phyloP scores from a whole-genome alignment of 106 monocot genomes.

The Dendrobium chrysotoxum region DNA sequence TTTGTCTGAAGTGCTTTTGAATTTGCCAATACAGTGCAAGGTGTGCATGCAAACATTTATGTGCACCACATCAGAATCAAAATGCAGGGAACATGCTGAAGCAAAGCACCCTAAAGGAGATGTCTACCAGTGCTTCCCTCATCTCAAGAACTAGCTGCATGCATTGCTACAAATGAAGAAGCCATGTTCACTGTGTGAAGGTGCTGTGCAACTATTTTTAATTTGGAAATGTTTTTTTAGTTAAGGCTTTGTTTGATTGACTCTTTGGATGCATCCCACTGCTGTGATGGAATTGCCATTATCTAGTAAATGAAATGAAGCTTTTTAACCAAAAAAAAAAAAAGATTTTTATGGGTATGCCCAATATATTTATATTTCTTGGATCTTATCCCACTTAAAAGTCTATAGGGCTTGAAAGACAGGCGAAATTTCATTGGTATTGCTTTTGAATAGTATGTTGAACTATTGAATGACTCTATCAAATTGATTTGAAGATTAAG shows the following conservation, averaged over 20 bases:
- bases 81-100: constrained; percentile 88
- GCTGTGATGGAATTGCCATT: background rate
- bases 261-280: background rate
- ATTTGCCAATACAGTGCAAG: constrained; percentile 52
- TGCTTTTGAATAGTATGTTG: too few relatives aligned
- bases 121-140: constrained; percentile 65
- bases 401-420: too few relatives aligned
- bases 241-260: background rate
- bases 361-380: too few relatives aligned
- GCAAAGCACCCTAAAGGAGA: constrained; percentile 77
- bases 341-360: too few relatives aligned
- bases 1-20: background rate
- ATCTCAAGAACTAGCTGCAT: constrained; percentile 40
- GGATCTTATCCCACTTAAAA: too few relatives aligned
- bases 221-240: background rate
- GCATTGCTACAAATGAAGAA: background rate
- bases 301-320: background rate
- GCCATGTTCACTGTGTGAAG: background rate
- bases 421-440: too few relatives aligned
- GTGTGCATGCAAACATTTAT: constrained; percentile 93
- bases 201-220: background rate
- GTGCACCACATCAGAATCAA: constrained; percentile 74
- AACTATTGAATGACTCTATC: too few relatives aligned
- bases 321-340: too few relatives aligned
- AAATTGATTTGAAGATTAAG: too few relatives aligned